Evolutionary conservation across 2,329 filamentous ascomycete species (phyloP).

Genomic region (Talaromyces sp.): DNA sequence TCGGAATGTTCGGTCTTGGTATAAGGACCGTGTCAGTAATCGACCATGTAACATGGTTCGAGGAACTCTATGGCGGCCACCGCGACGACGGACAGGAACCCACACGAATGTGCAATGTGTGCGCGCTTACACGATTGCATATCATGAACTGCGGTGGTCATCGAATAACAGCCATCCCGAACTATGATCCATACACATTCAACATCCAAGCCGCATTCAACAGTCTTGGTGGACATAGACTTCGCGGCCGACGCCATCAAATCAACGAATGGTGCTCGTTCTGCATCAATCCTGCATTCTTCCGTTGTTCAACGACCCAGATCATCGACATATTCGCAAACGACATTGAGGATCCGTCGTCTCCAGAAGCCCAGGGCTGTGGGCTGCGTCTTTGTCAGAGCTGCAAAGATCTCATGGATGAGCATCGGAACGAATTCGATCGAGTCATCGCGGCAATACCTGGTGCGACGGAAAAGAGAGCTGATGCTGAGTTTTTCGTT

Average conservation of each 20-base stretch:
- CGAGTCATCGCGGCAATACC: conserved; percentile 21
- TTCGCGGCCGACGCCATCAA: conserved; percentile 13
- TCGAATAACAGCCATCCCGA: conserved; percentile 26
- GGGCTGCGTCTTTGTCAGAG: conserved; percentile 30
- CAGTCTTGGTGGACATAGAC: conserved; percentile 19
- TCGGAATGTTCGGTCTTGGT: conserved; percentile 40
- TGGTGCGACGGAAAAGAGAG: conserved; percentile 18
- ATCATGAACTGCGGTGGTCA: conserved; percentile 37
- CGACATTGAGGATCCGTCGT: conserved; percentile 14
- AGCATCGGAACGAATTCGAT: conserved; percentile 22
- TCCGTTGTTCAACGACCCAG: conserved; percentile 29
- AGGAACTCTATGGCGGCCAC: conserved; percentile 41
- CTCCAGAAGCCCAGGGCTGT: conserved; percentile 23
- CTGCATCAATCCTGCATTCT: conserved; percentile 39
- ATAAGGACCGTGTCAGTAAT: conserved; percentile 34
- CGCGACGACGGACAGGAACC: conserved; percentile 27
- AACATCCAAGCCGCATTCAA: conserved; percentile 27
- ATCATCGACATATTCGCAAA: conserved; percentile 16
- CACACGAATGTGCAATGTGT: conserved; percentile 39
- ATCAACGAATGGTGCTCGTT: conserved; percentile 39
- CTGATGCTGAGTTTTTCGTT: conserved; percentile 28
- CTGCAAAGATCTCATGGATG: conserved; percentile 23
- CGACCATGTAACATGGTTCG: conserved; percentile 35
- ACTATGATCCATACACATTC: conserved; percentile 18
- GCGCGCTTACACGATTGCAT: conserved; percentile 32